A percentile compares a stretch with the other conserved stretches of the same genome.
Conservation (phyloP, 345 rosid genomes). For the Limnanthes douglasii region DNA sequence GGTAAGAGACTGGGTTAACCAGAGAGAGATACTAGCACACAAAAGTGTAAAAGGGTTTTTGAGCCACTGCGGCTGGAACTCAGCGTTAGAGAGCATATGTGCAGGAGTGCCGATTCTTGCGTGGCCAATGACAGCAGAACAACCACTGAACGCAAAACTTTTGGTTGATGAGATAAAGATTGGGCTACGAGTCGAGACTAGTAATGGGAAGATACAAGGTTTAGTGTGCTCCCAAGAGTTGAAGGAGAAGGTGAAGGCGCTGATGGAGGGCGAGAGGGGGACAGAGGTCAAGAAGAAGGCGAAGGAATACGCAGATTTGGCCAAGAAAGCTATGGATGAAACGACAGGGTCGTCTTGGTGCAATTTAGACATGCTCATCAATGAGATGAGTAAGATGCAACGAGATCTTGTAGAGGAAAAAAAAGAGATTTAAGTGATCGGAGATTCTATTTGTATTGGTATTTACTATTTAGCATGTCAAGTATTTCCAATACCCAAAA, state of each 20-base stretch:
- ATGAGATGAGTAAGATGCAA: conserved; percentile 14
- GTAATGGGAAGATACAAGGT: conserved; percentile 24
- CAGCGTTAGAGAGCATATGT: conserved; percentile 50
- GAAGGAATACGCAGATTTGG: conserved; percentile 25
- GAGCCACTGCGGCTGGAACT: conserved; percentile 92
- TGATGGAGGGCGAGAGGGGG: conserved; percentile 61
- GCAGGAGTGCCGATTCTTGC: conserved; percentile 63
- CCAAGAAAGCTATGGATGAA: conserved; percentile 31
- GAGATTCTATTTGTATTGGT: no score
- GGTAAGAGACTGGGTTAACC: conserved; percentile 62
- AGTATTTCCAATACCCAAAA: no score
- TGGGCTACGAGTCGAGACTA: conserved; percentile 39
- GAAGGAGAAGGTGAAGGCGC: conserved; percentile 27
- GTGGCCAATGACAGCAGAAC: conserved; percentile 79
- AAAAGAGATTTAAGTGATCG: no score
- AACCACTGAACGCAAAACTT: conserved; percentile 48
- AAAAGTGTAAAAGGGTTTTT: conserved; percentile 41
- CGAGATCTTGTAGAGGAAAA: no score
- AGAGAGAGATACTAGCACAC: conserved; percentile 41
- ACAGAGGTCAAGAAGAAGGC: conserved; percentile 25
- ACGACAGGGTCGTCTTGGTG: conserved; percentile 53
- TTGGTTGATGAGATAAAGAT: conserved; percentile 46
- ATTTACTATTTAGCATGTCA: no score
- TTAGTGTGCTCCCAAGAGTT: conserved; percentile 32
- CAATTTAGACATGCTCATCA: conserved; percentile 24